Base-by-base conservation (phyloP, 1,284 basidiomycete genomes). In the Rhodotorula sp. region DNA sequence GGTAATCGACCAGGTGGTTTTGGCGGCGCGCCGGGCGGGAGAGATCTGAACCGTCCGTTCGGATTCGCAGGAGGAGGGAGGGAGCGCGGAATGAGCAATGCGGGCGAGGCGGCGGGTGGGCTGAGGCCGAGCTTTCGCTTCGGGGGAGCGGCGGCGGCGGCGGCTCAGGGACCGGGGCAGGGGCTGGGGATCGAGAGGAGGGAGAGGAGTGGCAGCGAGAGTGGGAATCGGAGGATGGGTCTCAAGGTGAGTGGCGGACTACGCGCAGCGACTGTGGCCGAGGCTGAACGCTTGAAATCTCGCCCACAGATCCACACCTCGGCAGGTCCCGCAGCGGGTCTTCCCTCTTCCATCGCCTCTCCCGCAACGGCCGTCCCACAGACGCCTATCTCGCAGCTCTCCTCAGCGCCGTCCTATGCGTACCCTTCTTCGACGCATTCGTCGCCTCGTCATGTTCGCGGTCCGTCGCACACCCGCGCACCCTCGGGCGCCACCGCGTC, bases 81-180 rank as follows among this genome's bases (percentile, higher is more conserved):
- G 45, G 72, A 52, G 13, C 60, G 64, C 13, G 69, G 60, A 8
- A 53, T 23, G 72, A 74, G 66, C 53, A 57, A 55, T 1, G 61
- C 62, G 12, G 54, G 52, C 10, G 44, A 44, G 41, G 56, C 19
- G 41, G 57, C 17, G 42, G 53, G 68, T 42, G 53, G 53, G 5
- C 34, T 42, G 55, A 56, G 55, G 42, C 55, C 55, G 3, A 19
- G 21, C 10, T 42, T 56, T 27, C 14, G 45, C 3, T 34, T 34
- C 5, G 34, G 34, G 27, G 27, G 23, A 12, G 46, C 25, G 21
- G 12, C 34, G 34, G 34, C 34, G 34, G 34, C 34, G 34, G 49
- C 49, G 49, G 49, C 2, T 21, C 19, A 19, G 49, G 49, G 21
- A 50, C 9, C 21, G 25, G 62, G 56, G 52, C 45, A 41, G 59